Base-by-base conservation (phyloP, 129 eudicot genomes). In the Flaveria brownii region DNA sequence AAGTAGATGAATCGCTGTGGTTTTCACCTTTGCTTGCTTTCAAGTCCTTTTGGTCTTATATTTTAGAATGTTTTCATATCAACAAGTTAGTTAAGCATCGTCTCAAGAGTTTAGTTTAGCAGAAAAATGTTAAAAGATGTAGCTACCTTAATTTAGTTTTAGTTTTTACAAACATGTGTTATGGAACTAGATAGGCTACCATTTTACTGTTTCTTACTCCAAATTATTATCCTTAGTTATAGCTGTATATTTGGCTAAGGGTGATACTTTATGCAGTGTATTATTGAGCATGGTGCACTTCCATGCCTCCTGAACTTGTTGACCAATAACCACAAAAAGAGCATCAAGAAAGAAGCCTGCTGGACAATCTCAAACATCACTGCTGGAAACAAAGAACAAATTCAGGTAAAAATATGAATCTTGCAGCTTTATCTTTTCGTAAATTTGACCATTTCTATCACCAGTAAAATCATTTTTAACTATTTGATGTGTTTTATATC, bases 281-380 rank as follows among this genome's bases (percentile, higher is more conserved):
- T 93, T 49, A 90, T 93, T 67, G 86, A 82, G n/a, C 86, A 84
- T 69, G 98, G 98, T 77, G 96, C 96, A 28, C 95, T 90, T 73
- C 91, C 98, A 13, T 88, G 88, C 75, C 81, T 93, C 25, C 78
- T 87, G 79, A 88, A 89, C 88, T 72, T 93, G 82, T 76, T 93
- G 86, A 88, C 96, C 55, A 86, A 90, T 76, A 89, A 90, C 84
- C 97, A 93, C 79, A 93, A 93, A 63, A 93, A 93, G 79, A 88
- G 96, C 89, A 90, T 93, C 70, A 93, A 90, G 83, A 93, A 88
- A 85, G 98, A 93, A 87, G 97, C 98, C 22, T 93, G 98, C 80
- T 90, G 98, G 98, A 87, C 98, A 16, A 93, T 90, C 71, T 93
- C 98, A 45, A 93, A 93, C 77, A 88, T 93, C 64, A 93, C 98